These are phyloP conservation scores for Dioszegia aurantiaca DNA, from an alignment of 768 basidiomycete genomes.

Conservation along the genomic window DNA sequence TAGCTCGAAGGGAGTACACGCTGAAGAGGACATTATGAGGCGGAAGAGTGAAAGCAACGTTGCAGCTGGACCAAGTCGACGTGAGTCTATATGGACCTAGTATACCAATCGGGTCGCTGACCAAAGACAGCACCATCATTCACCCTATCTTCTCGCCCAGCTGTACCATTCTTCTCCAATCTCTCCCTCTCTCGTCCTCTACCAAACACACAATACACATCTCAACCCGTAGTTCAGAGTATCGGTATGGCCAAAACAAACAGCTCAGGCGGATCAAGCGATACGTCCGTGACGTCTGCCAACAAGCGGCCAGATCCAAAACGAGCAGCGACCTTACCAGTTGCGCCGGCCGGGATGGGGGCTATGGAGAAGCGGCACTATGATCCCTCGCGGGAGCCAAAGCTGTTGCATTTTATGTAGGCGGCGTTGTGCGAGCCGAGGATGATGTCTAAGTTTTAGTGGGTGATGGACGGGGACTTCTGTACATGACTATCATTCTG, in stretches of 20 bases:
- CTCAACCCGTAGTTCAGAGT: neutral
- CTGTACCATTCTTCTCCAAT: slow-evolving; percentile 12
- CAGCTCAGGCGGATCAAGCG: slow-evolving; percentile 1
- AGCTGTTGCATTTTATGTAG: slow-evolving; percentile 30
- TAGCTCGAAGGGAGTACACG: neutral
- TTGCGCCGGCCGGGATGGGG: neutral
- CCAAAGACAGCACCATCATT: neutral
- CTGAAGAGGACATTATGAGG: neutral
- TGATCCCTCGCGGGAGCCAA: slow-evolving; percentile 39
- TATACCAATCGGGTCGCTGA: neutral
- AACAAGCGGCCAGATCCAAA: neutral
- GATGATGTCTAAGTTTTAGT: neutral
- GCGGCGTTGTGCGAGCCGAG: neutral
- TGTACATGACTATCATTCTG: too few species aligned
- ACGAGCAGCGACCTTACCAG: neutral
- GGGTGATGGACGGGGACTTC: too few species aligned
- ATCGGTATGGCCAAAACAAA: neutral
- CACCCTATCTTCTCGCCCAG: neutral
- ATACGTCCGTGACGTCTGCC: neutral
- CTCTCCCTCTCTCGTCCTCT: slow-evolving; percentile 13
- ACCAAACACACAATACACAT: neutral
- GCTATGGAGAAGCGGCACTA: slow-evolving; percentile 29
- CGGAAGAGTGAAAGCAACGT: slow-evolving; percentile 4
- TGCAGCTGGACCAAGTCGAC: neutral
- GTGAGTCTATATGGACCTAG: neutral